A percentile compares a stretch with the other conserved stretches of the same genome.
phyloP scores from a whole-genome alignment of 208 protist genomes.

The Leishmania braziliensis region DNA sequence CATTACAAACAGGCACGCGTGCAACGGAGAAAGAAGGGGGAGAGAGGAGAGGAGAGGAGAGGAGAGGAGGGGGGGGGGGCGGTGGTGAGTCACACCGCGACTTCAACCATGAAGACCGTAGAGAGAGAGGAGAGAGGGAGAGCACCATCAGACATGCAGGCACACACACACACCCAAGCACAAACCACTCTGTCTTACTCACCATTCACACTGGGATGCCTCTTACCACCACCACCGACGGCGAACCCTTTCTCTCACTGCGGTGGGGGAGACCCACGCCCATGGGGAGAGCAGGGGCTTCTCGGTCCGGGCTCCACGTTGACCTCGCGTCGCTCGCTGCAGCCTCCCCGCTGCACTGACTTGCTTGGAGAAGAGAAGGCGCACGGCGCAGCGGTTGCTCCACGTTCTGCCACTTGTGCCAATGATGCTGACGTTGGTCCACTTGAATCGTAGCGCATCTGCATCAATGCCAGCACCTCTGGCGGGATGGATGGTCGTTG shows the following conservation, averaged over 20 bases:
- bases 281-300: slow-evolving; percentile 6
- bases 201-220: neutral
- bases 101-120: neutral
- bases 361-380: neutral
- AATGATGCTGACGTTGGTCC: neutral
- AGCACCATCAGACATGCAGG: neutral
- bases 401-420: neutral
- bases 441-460: slow-evolving; percentile 2
- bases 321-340: slow-evolving; percentile 26
- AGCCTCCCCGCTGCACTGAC: slow-evolving; percentile 14
- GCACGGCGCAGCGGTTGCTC: neutral
- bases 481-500: slow-evolving; percentile 13
- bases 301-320: slow-evolving; percentile 12
- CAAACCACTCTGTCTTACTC: neutral
- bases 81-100: neutral
- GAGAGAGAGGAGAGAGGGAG: neutral
- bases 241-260: neutral
- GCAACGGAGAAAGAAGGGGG: neutral
- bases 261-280: neutral
- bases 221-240: neutral
- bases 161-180: neutral
- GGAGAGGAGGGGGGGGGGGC: neutral
- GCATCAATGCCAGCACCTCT: slow-evolving; percentile 25
- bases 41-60: neutral
- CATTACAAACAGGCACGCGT: neutral